Evolutionary conservation across 78 protist species (phyloP).

Genomic region (Dictyostelium capitatum): DNA sequence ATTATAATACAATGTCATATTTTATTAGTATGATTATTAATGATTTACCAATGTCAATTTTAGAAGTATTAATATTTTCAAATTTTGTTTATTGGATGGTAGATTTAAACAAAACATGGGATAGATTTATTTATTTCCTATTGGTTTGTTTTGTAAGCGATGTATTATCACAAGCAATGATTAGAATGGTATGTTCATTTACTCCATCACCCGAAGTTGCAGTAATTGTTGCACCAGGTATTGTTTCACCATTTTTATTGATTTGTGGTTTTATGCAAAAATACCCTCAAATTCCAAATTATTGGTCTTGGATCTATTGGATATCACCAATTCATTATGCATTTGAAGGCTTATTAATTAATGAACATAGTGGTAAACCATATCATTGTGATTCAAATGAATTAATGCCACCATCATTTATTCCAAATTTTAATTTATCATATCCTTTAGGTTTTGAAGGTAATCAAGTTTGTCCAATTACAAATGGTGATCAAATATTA

Average conservation of each 20-base stretch:
- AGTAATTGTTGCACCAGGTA: neutral
- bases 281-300: slow-evolving; percentile 33
- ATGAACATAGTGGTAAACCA: slow-evolving; percentile 25
- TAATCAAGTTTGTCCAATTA: slow-evolving; percentile 60
- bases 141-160: neutral
- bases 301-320: slow-evolving; percentile 78
- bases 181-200: slow-evolving; percentile 29
- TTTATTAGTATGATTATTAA: slow-evolving; percentile 24
- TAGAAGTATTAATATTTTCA: slow-evolving; percentile 49
- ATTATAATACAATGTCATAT: slow-evolving; percentile 36
- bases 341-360: slow-evolving; percentile 60
- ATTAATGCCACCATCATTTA: slow-evolving; percentile 44
- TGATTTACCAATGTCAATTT: slow-evolving; percentile 29
- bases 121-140: slow-evolving; percentile 47
- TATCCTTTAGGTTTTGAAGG: slow-evolving; percentile 51
- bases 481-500: slow-evolving; percentile 63
- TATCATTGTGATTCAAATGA: slow-evolving; percentile 25
- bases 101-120: slow-evolving; percentile 42
- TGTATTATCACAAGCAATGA: neutral
- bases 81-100: slow-evolving; percentile 67
- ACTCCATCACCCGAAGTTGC: neutral
- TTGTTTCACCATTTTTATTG: slow-evolving; percentile 33
- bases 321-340: slow-evolving; percentile 71
- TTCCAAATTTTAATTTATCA: slow-evolving; percentile 16
- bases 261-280: slow-evolving; percentile 45